Conservation (phyloP, 164 flowering plant species). For the Annona cherimola region DNA sequence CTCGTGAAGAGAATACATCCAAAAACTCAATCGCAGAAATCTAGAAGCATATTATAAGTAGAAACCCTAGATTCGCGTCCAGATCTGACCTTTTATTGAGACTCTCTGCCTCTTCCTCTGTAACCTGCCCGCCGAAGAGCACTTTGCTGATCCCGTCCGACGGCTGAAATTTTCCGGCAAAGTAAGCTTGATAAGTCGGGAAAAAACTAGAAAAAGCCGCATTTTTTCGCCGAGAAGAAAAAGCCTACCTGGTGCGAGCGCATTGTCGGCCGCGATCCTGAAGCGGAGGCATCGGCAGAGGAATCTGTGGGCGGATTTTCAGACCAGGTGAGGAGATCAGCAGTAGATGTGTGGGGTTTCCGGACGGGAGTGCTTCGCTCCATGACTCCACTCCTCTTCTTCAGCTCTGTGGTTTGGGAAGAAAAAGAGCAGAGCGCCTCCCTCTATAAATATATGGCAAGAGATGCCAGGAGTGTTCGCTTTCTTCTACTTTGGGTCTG, state of each 20-base stretch:
- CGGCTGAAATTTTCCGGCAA: conserved; percentile 47
- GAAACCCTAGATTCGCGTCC: conserved; percentile 5
- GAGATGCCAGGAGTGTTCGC: background rate
- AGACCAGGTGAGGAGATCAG: conserved; percentile 96
- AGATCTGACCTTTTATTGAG: conserved; percentile 81
- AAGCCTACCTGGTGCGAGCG: conserved; percentile 57
- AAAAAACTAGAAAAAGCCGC: background rate
- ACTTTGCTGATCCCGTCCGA: conserved; percentile 88
- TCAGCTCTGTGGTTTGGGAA: background rate
- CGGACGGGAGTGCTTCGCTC: conserved; percentile 78
- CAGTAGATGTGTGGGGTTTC: conserved; percentile 86
- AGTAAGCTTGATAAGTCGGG: conserved; percentile 5
- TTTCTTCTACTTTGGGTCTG: background rate
- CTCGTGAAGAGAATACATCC: background rate
- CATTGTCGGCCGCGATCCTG: conserved; percentile 42
- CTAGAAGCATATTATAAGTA: too few species aligned
- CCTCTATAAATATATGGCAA: background rate
- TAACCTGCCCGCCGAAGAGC: conserved; percentile 90
- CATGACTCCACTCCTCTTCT: conserved; percentile 26
- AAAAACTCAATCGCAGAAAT: conserved; percentile 4
- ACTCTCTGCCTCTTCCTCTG: conserved; percentile 84
- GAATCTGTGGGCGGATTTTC: conserved; percentile 51
- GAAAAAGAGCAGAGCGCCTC: background rate
- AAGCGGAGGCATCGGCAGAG: conserved; percentile 17
- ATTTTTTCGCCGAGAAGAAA: conserved; percentile 3